Evolutionary conservation across 768 basidiomycete genomes (phyloP).

Genomic region (Mycena indigotica): DNA sequence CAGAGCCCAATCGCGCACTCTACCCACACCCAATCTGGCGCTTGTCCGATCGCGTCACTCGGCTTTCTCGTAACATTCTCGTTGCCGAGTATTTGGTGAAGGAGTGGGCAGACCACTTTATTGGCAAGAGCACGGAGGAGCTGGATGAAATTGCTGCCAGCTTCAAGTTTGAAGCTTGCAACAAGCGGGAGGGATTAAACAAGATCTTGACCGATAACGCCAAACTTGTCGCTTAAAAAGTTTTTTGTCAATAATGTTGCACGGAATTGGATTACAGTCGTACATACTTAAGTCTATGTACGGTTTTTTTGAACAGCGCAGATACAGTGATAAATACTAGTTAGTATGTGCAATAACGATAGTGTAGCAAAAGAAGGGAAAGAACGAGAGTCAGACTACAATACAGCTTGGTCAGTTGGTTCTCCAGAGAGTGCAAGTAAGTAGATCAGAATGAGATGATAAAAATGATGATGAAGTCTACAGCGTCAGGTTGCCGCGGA

Average conservation of each 20-base stretch:
- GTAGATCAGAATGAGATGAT: slow-evolving; percentile 1
- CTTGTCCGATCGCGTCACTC: slow-evolving; percentile 52
- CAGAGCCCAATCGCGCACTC: slow-evolving; percentile 50
- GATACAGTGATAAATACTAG: background rate
- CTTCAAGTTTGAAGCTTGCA: slow-evolving; percentile 71
- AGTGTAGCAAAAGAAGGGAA: background rate
- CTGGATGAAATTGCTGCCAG: slow-evolving; percentile 75
- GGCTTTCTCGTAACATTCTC: slow-evolving; percentile 67
- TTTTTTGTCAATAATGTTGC: background rate
- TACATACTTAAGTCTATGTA: too few species aligned
- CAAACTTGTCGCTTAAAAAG: slow-evolving; percentile 9
- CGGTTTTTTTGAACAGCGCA: slow-evolving; percentile 1
- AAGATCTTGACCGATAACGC: slow-evolving; percentile 50
- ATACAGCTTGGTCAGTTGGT: background rate
- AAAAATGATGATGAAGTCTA: slow-evolving; percentile 1
- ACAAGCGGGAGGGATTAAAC: slow-evolving; percentile 69
- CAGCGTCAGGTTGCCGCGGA: slow-evolving; percentile 14
- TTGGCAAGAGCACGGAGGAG: slow-evolving; percentile 58
- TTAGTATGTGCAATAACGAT: background rate
- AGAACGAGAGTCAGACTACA: background rate
- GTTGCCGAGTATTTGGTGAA: slow-evolving; percentile 69
- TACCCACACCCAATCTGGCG: slow-evolving; percentile 72
- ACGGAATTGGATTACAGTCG: too few species aligned
- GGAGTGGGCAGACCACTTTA: slow-evolving; percentile 75
- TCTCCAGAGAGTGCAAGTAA: background rate